phyloP scores from a whole-genome alignment of 164 flowering plant species.

The Vitis labrusca region DNA sequence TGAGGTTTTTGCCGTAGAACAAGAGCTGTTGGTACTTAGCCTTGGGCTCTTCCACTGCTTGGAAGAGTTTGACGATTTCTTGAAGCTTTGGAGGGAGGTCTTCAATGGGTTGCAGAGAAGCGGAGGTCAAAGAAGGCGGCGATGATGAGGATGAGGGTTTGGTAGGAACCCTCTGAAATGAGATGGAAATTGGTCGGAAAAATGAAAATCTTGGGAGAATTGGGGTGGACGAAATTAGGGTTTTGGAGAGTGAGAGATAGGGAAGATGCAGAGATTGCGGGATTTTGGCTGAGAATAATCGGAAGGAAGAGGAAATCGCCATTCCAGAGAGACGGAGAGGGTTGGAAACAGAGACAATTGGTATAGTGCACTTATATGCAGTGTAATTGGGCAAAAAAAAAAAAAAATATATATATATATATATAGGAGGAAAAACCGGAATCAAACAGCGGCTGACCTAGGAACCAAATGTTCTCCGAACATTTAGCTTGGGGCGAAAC shows the following conservation, averaged over 20 bases:
- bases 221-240: slow-evolving; percentile 17
- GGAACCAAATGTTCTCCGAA: no score
- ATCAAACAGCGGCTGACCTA: no score
- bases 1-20: slow-evolving; percentile 65
- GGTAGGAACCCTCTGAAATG: slow-evolving; percentile 49
- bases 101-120: slow-evolving; percentile 48
- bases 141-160: slow-evolving; percentile 21
- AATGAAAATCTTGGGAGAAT: slow-evolving; percentile 22
- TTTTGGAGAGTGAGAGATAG: slow-evolving; percentile 13
- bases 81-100: slow-evolving; percentile 86
- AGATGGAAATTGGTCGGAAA: slow-evolving; percentile 37
- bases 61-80: slow-evolving; percentile 78
- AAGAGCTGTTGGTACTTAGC: slow-evolving; percentile 87
- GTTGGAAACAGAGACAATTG: no score
- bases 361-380: no score
- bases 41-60: slow-evolving; percentile 69
- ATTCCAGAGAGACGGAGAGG: slow-evolving; percentile 4
- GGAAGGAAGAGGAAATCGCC: slow-evolving; percentile 36
- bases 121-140: slow-evolving; percentile 23
- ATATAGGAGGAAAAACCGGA: no score
- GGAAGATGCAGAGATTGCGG: slow-evolving; percentile 19
- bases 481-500: no score
- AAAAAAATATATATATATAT: no score
- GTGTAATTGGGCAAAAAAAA: no score
- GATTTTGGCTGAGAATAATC: slow-evolving; percentile 33